Conservation (phyloP, 768 basidiomycete genomes). For the Phlebiopsis flavidoalba region DNA sequence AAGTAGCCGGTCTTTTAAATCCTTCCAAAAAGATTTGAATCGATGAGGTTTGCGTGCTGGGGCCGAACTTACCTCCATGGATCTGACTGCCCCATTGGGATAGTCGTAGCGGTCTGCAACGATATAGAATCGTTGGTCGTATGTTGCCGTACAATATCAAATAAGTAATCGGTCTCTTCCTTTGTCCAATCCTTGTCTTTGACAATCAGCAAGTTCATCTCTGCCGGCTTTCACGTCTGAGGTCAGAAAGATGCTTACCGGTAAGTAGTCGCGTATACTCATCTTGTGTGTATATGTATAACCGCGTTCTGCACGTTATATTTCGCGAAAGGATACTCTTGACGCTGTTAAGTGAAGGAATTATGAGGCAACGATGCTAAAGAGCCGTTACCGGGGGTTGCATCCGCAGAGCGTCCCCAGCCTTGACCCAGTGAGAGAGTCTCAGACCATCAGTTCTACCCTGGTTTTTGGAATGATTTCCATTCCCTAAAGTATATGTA, state of each 20-base stretch:
- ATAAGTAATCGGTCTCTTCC: slow-evolving; percentile 93
- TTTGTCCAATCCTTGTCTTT: slow-evolving; percentile 83
- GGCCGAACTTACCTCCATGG: slow-evolving; percentile 58
- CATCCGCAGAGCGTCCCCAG: slow-evolving; percentile 43
- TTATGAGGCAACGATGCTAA: background rate
- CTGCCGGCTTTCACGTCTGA: background rate
- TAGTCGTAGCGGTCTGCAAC: slow-evolving; percentile 88
- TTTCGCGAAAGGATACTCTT: slow-evolving; percentile 78
- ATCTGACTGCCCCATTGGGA: slow-evolving; percentile 44
- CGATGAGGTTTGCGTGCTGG: background rate
- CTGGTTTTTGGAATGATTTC: slow-evolving; percentile 64
- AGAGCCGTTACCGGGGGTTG: slow-evolving; percentile 46
- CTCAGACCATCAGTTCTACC: slow-evolving; percentile 65
- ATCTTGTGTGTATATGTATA: slow-evolving; percentile 75
- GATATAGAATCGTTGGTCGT: slow-evolving; percentile 86
- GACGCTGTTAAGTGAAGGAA: background rate
- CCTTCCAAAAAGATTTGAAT: slow-evolving; percentile 38
- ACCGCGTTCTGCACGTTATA: slow-evolving; percentile 68
- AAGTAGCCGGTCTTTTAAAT: slow-evolving; percentile 94
- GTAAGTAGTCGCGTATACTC: slow-evolving; percentile 81
- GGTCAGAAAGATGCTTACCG: slow-evolving; percentile 38
- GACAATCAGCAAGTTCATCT: background rate
- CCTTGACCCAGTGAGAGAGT: slow-evolving; percentile 82
- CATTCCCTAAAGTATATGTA: slow-evolving; percentile 52
- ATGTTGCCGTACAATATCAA: slow-evolving; percentile 72